A percentile compares a stretch with the other conserved stretches of the same genome.
Conservation (phyloP, 1,284 basidiomycete genomes). For the Malassezia psittaci region DNA sequence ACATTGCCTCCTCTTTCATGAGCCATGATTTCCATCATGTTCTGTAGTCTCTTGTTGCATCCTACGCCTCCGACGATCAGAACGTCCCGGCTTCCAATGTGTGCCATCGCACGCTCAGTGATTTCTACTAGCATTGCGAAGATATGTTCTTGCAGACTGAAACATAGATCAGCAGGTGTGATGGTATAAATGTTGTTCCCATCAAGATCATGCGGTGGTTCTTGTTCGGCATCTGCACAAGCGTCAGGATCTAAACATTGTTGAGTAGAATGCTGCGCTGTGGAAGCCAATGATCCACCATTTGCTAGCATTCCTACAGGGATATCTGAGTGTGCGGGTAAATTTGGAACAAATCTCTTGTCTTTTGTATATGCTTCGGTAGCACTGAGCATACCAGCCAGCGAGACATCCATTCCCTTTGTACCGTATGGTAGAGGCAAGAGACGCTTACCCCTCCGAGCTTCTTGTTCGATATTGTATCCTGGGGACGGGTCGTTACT, state of each 20-base stretch:
- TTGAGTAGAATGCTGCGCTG: not conserved
- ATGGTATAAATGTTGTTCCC: conserved; percentile 50
- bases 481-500: conserved; percentile 94
- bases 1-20: conserved; percentile 75
- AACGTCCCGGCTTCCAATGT: conserved; percentile 89
- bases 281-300: conserved; percentile 11
- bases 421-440: conserved; percentile 84
- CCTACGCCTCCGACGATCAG: conserved; percentile 97
- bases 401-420: conserved; percentile 95
- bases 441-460: conserved; percentile 68
- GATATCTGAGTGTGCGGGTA: not conserved
- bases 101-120: conserved; percentile 97
- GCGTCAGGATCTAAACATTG: not conserved
- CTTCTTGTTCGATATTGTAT: conserved; percentile 95
- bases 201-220: conserved; percentile 15
- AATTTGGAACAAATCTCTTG: conserved; percentile 25
- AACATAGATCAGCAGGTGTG: conserved; percentile 88
- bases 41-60: conserved; percentile 72
- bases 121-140: conserved; percentile 99
- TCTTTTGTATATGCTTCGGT: conserved; percentile 67
- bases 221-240: conserved; percentile 12
- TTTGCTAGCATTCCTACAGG: conserved; percentile 38
- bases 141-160: conserved; percentile 90
- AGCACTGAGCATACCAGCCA: conserved; percentile 83
- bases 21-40: conserved; percentile 99